Conservation (phyloP, 1,284 basidiomycete genomes). For the Cutaneotrichosporon arboriforme region DNA sequence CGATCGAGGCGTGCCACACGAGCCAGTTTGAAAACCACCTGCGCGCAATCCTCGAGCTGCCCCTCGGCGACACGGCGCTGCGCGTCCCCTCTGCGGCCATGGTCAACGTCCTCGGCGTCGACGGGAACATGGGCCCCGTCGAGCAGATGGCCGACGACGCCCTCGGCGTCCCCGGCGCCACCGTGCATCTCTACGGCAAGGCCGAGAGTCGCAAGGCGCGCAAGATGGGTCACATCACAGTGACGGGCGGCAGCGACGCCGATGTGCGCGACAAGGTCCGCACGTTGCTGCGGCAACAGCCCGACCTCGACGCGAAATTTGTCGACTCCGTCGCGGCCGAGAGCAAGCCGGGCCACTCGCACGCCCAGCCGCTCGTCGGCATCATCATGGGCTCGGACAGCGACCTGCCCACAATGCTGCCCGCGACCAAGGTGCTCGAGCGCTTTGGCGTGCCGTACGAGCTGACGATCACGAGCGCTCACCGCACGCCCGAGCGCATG, state of each 20-base stretch:
- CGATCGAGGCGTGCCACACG: conserved; percentile 94
- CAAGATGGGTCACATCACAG: conserved; percentile 97
- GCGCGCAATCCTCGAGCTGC: conserved; percentile 86
- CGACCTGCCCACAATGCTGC: conserved; percentile 89
- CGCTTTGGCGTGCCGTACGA: conserved; percentile 83
- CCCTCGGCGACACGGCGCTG: conserved; percentile 81
- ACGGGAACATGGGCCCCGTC: conserved; percentile 57
- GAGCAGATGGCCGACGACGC: conserved; percentile 57
- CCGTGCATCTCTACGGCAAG: conserved; percentile 91
- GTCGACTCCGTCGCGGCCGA: conserved; percentile 58
- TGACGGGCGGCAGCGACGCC: conserved; percentile 78
- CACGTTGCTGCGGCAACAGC: conserved; percentile 62
- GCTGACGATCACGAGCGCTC: conserved; percentile 91
- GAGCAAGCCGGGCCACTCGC: conserved; percentile 49
- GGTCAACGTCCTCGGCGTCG: conserved; percentile 88
- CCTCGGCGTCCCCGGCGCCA: conserved; percentile 66
- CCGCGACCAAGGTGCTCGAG: conserved; percentile 79
- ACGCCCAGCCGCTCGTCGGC: conserved; percentile 74
- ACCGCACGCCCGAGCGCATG: conserved; percentile 86
- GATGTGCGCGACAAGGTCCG: conserved; percentile 65
- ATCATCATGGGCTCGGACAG: conserved; percentile 99
- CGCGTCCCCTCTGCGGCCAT: conserved; percentile 84
- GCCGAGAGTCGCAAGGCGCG: conserved; percentile 78
- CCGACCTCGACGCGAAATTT: conserved; percentile 51
- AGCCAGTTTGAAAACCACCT: conserved; percentile 99